A percentile compares a stretch with the other conserved stretches of the same genome.
Evolutionary conservation across 1,139 yeast species (phyloP).

Genomic region (Hemisphaericaspora lyxosophila): DNA sequence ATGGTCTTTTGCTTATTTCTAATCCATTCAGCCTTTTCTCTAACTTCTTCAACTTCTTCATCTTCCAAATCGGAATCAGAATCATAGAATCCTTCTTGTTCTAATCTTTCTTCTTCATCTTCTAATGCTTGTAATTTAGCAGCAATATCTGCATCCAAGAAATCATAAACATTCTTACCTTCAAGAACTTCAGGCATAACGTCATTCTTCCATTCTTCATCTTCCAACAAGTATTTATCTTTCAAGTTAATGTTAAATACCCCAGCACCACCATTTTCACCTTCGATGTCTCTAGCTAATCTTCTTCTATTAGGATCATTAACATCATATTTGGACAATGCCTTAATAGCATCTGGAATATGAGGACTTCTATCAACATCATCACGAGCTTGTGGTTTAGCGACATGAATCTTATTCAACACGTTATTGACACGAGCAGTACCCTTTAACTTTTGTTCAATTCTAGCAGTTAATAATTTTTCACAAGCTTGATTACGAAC

Average conservation of each 20-base stretch:
- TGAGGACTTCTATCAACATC: constrained; percentile 74
- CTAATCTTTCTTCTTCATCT: constrained; percentile 94
- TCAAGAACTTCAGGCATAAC: constrained; percentile 94
- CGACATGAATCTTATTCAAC: constrained; percentile 92
- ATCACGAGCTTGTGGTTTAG: constrained; percentile 87
- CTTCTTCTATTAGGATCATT: constrained; percentile 80
- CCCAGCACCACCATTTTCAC: constrained; percentile 98
- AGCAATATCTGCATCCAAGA: constrained; percentile 93
- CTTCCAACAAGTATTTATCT: constrained; percentile 87
- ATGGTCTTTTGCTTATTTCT: constrained; percentile 92
- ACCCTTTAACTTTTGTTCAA: constrained; percentile 95
- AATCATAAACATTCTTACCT: constrained; percentile 96
- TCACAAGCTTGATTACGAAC: constrained; percentile 98
- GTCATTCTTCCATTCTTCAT: constrained; percentile 97
- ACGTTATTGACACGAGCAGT: constrained; percentile 86
- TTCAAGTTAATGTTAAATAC: constrained; percentile 91
- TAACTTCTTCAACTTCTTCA: constrained; percentile 66
- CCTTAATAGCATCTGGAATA: constrained; percentile 74
- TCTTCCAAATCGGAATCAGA: constrained; percentile 68
- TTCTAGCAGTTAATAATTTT: constrained; percentile 89
- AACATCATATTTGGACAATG: constrained; percentile 64
- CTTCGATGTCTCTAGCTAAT: constrained; percentile 86
- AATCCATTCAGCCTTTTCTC: constrained; percentile 91
- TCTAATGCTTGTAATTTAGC: constrained; percentile 91
- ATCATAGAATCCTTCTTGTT: constrained; percentile 92